Evolutionary conservation across 2,329 filamentous ascomycete species (phyloP).

Genomic region (Cladosporium cucumerinum): DNA sequence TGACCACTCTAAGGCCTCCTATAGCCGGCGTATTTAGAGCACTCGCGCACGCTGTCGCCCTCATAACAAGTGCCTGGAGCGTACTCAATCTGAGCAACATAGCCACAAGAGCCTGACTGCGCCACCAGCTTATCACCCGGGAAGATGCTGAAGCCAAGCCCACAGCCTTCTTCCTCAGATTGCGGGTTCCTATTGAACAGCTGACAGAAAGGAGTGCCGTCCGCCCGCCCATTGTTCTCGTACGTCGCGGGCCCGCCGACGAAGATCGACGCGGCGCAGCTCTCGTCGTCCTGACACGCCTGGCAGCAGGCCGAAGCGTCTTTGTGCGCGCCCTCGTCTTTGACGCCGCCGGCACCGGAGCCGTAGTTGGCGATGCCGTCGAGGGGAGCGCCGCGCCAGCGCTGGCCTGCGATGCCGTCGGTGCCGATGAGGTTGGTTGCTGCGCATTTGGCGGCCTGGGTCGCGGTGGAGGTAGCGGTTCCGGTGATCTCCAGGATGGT

Average conservation of each 20-base stretch:
- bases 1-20: not conserved
- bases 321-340: not conserved
- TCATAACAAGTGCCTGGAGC: not conserved
- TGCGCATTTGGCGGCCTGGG: too few species aligned
- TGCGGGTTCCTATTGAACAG: not conserved
- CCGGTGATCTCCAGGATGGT: too few species aligned
- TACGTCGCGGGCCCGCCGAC: not conserved
- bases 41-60: not conserved
- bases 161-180: not conserved
- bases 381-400: too few species aligned
- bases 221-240: not conserved
- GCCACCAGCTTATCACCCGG: not conserved
- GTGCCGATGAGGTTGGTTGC: too few species aligned
- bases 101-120: slow-evolving; percentile 1
- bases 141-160: not conserved
- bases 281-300: slow-evolving; percentile 4
- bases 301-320: slow-evolving; percentile 13
- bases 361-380: too few species aligned
- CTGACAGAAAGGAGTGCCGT: not conserved
- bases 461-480: too few species aligned
- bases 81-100: slow-evolving; percentile 3
- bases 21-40: not conserved
- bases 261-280: slow-evolving; percentile 2
- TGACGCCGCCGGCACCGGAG: too few species aligned
- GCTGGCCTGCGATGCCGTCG: too few species aligned